Percentiles rank a stretch among this genome's conserved stretches.
Conservation (phyloP, 1,139 yeast genomes). For the Geotrichum fermentans region DNA sequence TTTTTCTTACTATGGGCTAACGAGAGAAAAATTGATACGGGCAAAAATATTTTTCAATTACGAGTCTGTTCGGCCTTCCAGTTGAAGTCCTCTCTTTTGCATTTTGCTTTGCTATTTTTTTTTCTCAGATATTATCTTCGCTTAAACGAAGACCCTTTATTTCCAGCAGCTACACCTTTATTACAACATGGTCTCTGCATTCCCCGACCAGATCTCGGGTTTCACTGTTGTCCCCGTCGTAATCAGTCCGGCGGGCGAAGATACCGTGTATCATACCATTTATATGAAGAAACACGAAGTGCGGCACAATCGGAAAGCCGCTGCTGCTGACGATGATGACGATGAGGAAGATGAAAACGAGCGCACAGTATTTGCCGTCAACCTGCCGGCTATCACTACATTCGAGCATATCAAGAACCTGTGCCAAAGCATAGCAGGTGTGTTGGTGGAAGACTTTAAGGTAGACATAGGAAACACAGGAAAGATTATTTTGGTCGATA, state of each 20-base stretch:
- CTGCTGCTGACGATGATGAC: slow-evolving; percentile 23
- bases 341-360: slow-evolving; percentile 40
- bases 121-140: too few relatives aligned
- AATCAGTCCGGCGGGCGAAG: slow-evolving; percentile 33
- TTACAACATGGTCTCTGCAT: too few relatives aligned
- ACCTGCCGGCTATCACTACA: slow-evolving; percentile 63
- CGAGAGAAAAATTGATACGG: too few relatives aligned
- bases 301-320: slow-evolving; percentile 14
- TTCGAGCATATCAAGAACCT: slow-evolving; percentile 51
- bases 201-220: slow-evolving; percentile 46
- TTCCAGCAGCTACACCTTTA: too few relatives aligned
- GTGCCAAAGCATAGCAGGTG: slow-evolving; percentile 54
- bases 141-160: too few relatives aligned
- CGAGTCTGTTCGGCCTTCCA: too few relatives aligned
- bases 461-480: slow-evolving; percentile 44
- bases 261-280: slow-evolving; percentile 31
- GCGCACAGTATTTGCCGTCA: slow-evolving; percentile 64
- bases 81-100: too few relatives aligned
- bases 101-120: not conserved
- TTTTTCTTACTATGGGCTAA: too few relatives aligned
- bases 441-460: slow-evolving; percentile 50
- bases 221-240: slow-evolving; percentile 49
- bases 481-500: slow-evolving; percentile 69
- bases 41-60: too few relatives aligned
- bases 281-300: slow-evolving; percentile 32